Conservation (phyloP, 768 basidiomycete species). For the Phlegmacium glaucopus region DNA sequence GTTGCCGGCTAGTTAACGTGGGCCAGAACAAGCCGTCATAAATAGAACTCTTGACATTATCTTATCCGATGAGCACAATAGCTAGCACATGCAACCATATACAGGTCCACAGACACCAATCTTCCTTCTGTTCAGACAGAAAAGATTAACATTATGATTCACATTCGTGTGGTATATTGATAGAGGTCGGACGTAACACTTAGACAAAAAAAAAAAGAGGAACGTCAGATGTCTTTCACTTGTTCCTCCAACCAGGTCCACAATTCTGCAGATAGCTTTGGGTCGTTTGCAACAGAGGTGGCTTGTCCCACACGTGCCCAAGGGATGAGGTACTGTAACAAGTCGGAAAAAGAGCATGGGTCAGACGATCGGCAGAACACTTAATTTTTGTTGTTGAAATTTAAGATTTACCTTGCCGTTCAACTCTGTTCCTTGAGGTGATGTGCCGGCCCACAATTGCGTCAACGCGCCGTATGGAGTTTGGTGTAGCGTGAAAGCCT, state of each 20-base stretch:
- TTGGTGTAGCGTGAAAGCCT: not conserved
- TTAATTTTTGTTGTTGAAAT: not conserved
- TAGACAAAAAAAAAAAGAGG: not conserved
- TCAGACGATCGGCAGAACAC: too few species aligned
- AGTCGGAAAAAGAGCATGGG: too few species aligned
- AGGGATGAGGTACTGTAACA: conserved; percentile 26
- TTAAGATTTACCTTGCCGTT: conserved; percentile 38
- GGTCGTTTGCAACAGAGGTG: conserved; percentile 13
- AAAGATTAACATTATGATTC: too few species aligned
- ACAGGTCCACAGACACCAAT: too few species aligned
- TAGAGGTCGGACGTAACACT: too few species aligned
- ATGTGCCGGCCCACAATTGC: not conserved
- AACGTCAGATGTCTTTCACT: conserved; percentile 11
- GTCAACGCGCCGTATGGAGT: not conserved
- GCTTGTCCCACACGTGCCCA: conserved; percentile 25
- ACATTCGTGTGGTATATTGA: too few species aligned
- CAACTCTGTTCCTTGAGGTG: conserved; percentile 14
- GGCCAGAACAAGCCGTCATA: too few species aligned
- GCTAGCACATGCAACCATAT: too few species aligned
- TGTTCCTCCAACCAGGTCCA: conserved; percentile 34
- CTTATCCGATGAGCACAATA: too few species aligned
- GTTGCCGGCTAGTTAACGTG: too few species aligned
- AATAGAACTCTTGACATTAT: too few species aligned
- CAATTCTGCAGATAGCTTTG: conserved; percentile 17
- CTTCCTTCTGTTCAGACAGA: too few species aligned